Evolutionary conservation across 176 grass and related monocot species (phyloP), one percentile per base, ranked within the genome.

Genomic region (Cocos nucifera): DNA sequence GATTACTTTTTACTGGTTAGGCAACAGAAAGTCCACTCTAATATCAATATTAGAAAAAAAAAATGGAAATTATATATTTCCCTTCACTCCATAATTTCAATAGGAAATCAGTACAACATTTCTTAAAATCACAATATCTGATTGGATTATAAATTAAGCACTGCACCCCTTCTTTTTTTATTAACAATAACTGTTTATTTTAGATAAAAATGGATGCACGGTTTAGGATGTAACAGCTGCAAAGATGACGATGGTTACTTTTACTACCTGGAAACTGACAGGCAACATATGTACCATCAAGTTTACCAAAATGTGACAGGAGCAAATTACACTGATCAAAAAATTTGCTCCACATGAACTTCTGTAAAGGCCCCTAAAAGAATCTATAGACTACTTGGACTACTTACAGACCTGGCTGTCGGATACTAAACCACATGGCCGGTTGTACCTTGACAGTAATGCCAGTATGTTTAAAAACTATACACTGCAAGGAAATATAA

Each of bases 281-380:
- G 59, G 39, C 65, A 82, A 82, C 73, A 86, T 87, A 71, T 82
- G 78, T 72, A 85, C 30, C 51, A 71, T 29, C 62, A 15, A 48
- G 55, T 51, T 57, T 59, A 58, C 62, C 16, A 54, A 49, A 67
- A 70, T 66, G 59, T 62, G 61, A 63, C 78, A 67, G 66, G 66
- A 68, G 75, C 49, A 66, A 68, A 67, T 30, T 78, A 69, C 70
- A 70, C 6, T 59, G 67, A 57, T 71, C 73, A 75, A 75, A 53
- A 85, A 78, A 82, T 67, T 71, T 70, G 73, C 62, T 71, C 58
- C 58, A 24, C 15, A 5, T 61, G 26, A 29, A 29, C 22, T 61
- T 61, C 15, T 39, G 17, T 23, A 22, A 32, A 32, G 32, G 58
- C 58, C 58, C 25, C 27, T 30, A 17, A 32, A 61, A 61, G 27